Conservation (phyloP, 2,329 filamentous ascomycete species). For the Botrytis sinoallii region DNA sequence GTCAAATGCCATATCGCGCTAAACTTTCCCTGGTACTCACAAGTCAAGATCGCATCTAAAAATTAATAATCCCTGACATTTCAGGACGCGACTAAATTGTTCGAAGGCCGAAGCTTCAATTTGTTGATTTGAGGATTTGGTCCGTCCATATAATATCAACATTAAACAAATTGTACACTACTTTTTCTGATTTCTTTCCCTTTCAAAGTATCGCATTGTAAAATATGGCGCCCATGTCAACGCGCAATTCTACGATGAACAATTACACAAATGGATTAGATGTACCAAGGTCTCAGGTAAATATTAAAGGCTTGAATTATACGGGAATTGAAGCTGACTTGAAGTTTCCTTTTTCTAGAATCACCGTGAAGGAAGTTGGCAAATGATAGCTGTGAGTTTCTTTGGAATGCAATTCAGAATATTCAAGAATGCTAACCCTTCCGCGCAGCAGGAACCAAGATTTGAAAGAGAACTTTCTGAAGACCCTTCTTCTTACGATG, state of each 20-base stretch:
- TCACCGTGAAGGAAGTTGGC: slow-evolving; percentile 36
- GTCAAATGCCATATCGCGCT: background rate
- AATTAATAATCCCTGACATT: background rate
- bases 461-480: slow-evolving; percentile 36
- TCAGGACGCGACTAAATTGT: slow-evolving; percentile 3
- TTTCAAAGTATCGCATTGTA: background rate
- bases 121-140: slow-evolving; percentile 4
- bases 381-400: slow-evolving; percentile 33
- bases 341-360: slow-evolving; percentile 24
- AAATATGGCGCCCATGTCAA: slow-evolving; percentile 37
- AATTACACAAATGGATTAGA: slow-evolving; percentile 25
- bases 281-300: slow-evolving; percentile 22
- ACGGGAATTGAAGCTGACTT: slow-evolving; percentile 24
- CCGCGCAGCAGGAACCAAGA: slow-evolving; percentile 28
- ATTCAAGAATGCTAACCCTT: slow-evolving; percentile 1
- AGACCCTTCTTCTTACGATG: slow-evolving; percentile 35
- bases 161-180: background rate
- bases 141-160: slow-evolving; percentile 8
- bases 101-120: slow-evolving; percentile 1
- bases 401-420: background rate
- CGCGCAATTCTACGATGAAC: slow-evolving; percentile 26
- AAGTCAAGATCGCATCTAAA: background rate
- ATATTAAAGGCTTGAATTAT: background rate
- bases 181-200: background rate
- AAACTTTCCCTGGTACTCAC: background rate